Evolutionary conservation across 2,329 filamentous ascomycete species (phyloP).

Genomic region (Aspergillus arachidicola): DNA sequence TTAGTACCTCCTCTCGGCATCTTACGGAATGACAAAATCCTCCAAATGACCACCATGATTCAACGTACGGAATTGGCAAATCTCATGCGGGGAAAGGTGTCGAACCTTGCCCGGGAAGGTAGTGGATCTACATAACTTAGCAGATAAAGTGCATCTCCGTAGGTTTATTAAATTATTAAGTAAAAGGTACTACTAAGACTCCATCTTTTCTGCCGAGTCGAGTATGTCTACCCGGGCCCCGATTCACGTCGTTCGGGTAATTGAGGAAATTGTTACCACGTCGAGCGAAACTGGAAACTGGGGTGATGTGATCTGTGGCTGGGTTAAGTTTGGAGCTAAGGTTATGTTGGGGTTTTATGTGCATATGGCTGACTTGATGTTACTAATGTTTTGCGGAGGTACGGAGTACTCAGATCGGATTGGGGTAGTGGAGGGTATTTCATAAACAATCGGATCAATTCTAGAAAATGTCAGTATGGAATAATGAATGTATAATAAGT

Average conservation of each 20-base stretch:
- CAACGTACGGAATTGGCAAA: neutral
- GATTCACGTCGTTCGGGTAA: neutral
- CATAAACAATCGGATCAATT: neutral
- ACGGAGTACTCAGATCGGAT: no score
- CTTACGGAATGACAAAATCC: neutral
- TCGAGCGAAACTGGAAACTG: neutral
- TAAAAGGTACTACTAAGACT: neutral
- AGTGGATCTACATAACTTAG: neutral
- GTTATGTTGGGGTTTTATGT: neutral
- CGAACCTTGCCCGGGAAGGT: neutral
- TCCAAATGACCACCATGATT: neutral
- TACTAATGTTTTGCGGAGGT: neutral
- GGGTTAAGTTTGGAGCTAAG: neutral
- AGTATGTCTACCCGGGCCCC: neutral
- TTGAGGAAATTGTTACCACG: neutral
- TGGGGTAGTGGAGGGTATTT: neutral
- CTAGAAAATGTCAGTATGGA: neutral
- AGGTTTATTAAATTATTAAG: neutral
- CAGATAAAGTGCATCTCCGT: neutral
- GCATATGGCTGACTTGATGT: neutral
- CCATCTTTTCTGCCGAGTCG: neutral
- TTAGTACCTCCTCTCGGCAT: neutral
- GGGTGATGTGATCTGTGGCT: no score
- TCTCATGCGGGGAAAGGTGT: conserved; percentile 3
- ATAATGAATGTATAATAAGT: neutral